Conservation (phyloP, 371 early-diverging fungal species). For the Rhizopus microsporus region DNA sequence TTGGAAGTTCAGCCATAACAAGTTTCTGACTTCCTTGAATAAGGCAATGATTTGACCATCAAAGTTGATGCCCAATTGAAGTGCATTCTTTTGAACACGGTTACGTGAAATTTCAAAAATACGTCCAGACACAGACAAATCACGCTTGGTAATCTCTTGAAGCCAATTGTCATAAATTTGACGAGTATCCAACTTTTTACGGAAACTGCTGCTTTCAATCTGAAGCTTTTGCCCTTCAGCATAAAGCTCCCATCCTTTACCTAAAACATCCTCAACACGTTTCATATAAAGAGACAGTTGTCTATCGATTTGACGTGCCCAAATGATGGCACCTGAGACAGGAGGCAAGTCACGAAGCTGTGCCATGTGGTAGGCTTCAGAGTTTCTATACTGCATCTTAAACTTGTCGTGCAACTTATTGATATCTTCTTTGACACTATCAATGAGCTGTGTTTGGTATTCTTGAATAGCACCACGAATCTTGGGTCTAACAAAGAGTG, state of each 20-base stretch:
- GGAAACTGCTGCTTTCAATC: slow-evolving; percentile 88
- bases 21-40: slow-evolving; percentile 96
- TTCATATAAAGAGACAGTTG: slow-evolving; percentile 95
- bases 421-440: slow-evolving; percentile 97
- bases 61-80: slow-evolving; percentile 92
- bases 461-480: slow-evolving; percentile 99
- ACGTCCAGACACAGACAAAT: slow-evolving; percentile 86
- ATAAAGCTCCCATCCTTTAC: slow-evolving; percentile 96
- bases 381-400: slow-evolving; percentile 87
- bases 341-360: slow-evolving; percentile 93
- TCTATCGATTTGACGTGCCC: slow-evolving; percentile 98
- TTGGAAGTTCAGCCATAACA: slow-evolving; percentile 90
- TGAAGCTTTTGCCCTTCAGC: slow-evolving; percentile 95
- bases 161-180: slow-evolving; percentile 93
- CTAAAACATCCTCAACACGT: slow-evolving; percentile 96
- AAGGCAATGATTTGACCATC: slow-evolving; percentile 92
- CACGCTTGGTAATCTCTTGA: slow-evolving; percentile 81
- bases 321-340: slow-evolving; percentile 93
- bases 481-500: slow-evolving; percentile 96
- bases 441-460: slow-evolving; percentile 97
- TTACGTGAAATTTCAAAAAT: slow-evolving; percentile 90
- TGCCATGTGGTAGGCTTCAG: slow-evolving; percentile 88
- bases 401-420: slow-evolving; percentile 94
- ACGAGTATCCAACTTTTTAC: slow-evolving; percentile 90
- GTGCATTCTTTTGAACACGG: slow-evolving; percentile 74